A percentile compares a stretch with the other conserved stretches of the same genome.
phyloP scores from a whole-genome alignment of 768 basidiomycete genomes.

The Suillus weaverae region DNA sequence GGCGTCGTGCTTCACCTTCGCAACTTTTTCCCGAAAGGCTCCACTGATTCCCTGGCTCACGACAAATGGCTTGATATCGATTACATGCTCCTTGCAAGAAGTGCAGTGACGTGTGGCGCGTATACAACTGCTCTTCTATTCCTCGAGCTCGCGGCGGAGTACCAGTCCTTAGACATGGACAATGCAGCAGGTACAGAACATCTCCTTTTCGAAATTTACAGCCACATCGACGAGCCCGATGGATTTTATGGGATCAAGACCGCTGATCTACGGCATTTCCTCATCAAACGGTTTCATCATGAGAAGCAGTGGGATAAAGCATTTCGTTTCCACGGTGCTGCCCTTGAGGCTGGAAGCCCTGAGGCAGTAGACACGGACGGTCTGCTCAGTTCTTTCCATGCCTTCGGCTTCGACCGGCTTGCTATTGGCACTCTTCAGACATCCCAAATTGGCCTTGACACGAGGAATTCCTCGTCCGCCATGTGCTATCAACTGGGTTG shows the following conservation, averaged over 20 bases:
- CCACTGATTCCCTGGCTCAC: slow-evolving; percentile 47
- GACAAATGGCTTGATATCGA: slow-evolving; percentile 85
- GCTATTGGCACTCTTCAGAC: slow-evolving; percentile 67
- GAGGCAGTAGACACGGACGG: slow-evolving; percentile 53
- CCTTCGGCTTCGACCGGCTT: slow-evolving; percentile 88
- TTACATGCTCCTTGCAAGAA: slow-evolving; percentile 65
- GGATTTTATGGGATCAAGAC: slow-evolving; percentile 95
- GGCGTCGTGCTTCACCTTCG: slow-evolving; percentile 81
- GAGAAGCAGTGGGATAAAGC: slow-evolving; percentile 93
- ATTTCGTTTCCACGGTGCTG: slow-evolving; percentile 86
- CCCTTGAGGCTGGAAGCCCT: slow-evolving; percentile 59
- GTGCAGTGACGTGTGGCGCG: slow-evolving; percentile 75
- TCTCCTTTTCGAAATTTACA: slow-evolving; percentile 89
- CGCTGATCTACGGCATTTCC: slow-evolving; percentile 71
- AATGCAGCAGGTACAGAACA: slow-evolving; percentile 50
- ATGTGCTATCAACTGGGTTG: slow-evolving; percentile 84
- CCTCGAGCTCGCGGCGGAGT: slow-evolving; percentile 74
- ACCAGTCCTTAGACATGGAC: slow-evolving; percentile 31
- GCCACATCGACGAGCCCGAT: slow-evolving; percentile 95
- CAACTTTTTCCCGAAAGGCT: slow-evolving; percentile 46
- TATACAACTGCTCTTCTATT: slow-evolving; percentile 91
- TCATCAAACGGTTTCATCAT: slow-evolving; percentile 86
- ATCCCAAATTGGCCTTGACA: slow-evolving; percentile 34
- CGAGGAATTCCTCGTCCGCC: slow-evolving; percentile 36
- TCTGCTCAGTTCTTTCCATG: slow-evolving; percentile 77